A percentile compares a stretch with the other conserved stretches of the same genome.
These are phyloP conservation scores for Gaeumannomyces tritici DNA, from an alignment of 2,329 filamentous ascomycete genomes.

Conservation along the genomic window DNA sequence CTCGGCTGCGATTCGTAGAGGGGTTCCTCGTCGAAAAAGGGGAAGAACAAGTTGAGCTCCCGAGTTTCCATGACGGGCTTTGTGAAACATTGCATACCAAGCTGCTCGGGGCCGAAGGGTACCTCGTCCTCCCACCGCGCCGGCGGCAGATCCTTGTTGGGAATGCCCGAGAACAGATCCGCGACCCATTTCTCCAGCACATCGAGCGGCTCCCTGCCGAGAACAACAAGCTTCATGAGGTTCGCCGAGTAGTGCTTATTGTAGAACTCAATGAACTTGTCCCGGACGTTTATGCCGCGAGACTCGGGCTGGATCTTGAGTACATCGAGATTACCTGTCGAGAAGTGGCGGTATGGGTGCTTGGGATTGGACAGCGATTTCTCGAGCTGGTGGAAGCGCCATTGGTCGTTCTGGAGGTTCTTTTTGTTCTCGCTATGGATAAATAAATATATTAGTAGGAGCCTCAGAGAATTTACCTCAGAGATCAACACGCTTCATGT, in stretches of 20 bases:
- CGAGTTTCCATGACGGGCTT: conserved; percentile 88
- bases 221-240: conserved; percentile 80
- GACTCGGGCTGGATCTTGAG: conserved; percentile 75
- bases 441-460: too few relatives aligned
- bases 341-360: conserved; percentile 87
- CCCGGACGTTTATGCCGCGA: conserved; percentile 71
- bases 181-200: conserved; percentile 75
- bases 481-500: too few relatives aligned
- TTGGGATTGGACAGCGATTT: conserved; percentile 81
- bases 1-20: conserved; percentile 74
- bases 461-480: too few relatives aligned
- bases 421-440: conserved; percentile 85
- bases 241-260: conserved; percentile 86
- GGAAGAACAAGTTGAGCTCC: conserved; percentile 71
- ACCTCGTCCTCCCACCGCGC: conserved; percentile 44
- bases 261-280: conserved; percentile 90
- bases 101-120: conserved; percentile 37
- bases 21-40: conserved; percentile 74
- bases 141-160: conserved; percentile 67
- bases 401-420: conserved; percentile 83
- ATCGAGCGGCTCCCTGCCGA: conserved; percentile 75
- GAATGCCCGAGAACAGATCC: conserved; percentile 71
- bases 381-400: conserved; percentile 79
- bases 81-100: conserved; percentile 66
- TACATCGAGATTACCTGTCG: conserved; percentile 79